phyloP scores from a whole-genome alignment of 2,329 filamentous ascomycete genomes.

The Dactylellina drechsleri region DNA sequence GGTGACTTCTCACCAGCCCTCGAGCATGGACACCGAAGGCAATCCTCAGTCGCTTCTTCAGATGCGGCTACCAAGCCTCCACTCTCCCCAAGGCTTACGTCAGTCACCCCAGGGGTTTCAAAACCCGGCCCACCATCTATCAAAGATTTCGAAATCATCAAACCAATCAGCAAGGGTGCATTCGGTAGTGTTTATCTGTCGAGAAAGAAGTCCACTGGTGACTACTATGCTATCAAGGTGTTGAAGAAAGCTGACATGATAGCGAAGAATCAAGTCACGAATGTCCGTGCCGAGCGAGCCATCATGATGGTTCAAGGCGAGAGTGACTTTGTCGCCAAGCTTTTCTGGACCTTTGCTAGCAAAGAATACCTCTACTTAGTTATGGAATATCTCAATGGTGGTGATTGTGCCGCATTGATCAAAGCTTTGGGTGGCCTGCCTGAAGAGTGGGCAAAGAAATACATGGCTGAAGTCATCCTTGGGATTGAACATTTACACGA shows the following conservation, averaged over 20 bases:
- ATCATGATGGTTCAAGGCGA: constrained; percentile 99
- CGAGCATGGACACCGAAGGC: constrained; percentile 78
- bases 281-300: constrained; percentile 96
- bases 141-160: constrained; percentile 99
- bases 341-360: constrained; percentile 99
- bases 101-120: constrained; percentile 80
- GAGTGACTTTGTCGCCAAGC: constrained; percentile 97
- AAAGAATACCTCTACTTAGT: constrained; percentile 98
- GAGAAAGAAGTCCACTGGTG: constrained; percentile 97
- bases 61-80: constrained; percentile 72
- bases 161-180: constrained; percentile 97
- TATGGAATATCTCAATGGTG: constrained; percentile 98
- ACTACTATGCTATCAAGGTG: constrained; percentile 99
- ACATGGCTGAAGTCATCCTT: constrained; percentile 94
- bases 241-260: constrained; percentile 99
- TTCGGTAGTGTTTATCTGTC: constrained; percentile 98
- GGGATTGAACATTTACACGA: constrained; percentile 95
- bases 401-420: constrained; percentile 94
- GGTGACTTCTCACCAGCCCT: constrained; percentile 83
- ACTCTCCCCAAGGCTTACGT: constrained; percentile 81
- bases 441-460: constrained; percentile 98
- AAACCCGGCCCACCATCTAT: constrained; percentile 92
- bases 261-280: constrained; percentile 98
- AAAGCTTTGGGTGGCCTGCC: constrained; percentile 91
- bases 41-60: constrained; percentile 89